Percentiles rank a stretch among this genome's conserved stretches.
Evolutionary conservation across 2,329 filamentous ascomycete species (phyloP).

Genomic region (Fusarium humuli): DNA sequence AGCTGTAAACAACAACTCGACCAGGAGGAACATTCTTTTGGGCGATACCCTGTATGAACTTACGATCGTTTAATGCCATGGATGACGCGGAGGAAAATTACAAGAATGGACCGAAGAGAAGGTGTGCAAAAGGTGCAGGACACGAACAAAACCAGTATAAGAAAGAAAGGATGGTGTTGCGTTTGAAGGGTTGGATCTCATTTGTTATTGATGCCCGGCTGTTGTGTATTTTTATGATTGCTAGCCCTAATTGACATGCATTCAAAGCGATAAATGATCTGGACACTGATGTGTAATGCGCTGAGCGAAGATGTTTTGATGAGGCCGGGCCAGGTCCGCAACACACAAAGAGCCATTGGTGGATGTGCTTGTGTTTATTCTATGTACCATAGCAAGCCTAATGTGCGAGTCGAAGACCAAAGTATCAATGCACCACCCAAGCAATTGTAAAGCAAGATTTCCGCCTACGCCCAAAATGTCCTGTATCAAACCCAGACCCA

Average conservation of each 20-base stretch:
- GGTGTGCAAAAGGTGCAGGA: slow-evolving; percentile 23
- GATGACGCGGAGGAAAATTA: slow-evolving; percentile 19
- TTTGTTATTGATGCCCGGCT: slow-evolving; percentile 26
- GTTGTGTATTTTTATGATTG: slow-evolving; percentile 39
- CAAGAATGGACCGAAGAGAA: slow-evolving; percentile 23
- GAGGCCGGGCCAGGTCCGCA: too few species aligned
- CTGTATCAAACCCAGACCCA: background rate
- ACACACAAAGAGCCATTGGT: too few species aligned
- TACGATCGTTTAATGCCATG: slow-evolving; percentile 45
- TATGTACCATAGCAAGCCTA: background rate
- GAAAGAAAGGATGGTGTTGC: slow-evolving; percentile 20
- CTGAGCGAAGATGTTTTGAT: too few species aligned
- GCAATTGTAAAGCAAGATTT: background rate
- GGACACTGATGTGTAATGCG: fast-evolving
- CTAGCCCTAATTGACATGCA: slow-evolving; percentile 26
- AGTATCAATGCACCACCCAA: background rate
- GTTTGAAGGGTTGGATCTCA: slow-evolving; percentile 43
- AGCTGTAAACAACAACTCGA: slow-evolving; percentile 50
- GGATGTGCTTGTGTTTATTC: background rate
- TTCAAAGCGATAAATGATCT: background rate
- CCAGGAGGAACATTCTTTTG: slow-evolving; percentile 43
- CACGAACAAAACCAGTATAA: slow-evolving; percentile 25
- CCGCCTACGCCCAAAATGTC: background rate
- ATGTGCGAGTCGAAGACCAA: background rate
- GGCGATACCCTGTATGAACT: slow-evolving; percentile 48